These are phyloP conservation scores for Clavulina sp. DNA, from an alignment of 768 basidiomycete genomes.

Conservation along the genomic window DNA sequence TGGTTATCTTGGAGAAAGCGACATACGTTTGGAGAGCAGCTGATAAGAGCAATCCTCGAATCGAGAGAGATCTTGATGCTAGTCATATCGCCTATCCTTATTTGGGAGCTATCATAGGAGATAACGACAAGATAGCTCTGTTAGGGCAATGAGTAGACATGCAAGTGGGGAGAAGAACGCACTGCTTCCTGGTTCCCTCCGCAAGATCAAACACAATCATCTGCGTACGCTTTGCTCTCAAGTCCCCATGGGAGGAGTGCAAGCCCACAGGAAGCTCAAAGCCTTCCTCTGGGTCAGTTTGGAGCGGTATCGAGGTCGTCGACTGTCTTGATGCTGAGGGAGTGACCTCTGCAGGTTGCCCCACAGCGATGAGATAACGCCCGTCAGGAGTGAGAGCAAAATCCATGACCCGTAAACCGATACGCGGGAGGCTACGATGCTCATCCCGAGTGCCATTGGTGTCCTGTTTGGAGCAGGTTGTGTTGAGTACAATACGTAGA, in stretches of 20 bases:
- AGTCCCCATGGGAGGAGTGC: neutral
- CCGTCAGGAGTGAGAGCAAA: constrained; percentile 77
- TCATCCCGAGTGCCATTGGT: constrained; percentile 60
- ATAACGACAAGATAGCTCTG: constrained; percentile 1
- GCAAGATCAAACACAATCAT: constrained; percentile 63
- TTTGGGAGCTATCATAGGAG: neutral
- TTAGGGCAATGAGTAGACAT: constrained; percentile 4
- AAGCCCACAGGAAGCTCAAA: neutral
- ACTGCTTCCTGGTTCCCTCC: constrained; percentile 53
- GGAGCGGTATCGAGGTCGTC: constrained; percentile 9
- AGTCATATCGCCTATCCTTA: constrained; percentile 47
- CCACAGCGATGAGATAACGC: constrained; percentile 68
- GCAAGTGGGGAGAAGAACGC: constrained; percentile 19
- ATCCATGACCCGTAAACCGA: constrained; percentile 54
- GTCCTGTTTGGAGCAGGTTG: constrained; percentile 32
- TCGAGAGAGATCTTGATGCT: constrained; percentile 76
- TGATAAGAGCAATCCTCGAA: constrained; percentile 74
- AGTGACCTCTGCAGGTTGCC: constrained; percentile 17
- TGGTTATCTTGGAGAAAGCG: neutral
- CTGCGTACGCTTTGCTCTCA: constrained; percentile 15
- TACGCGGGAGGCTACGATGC: constrained; percentile 27
- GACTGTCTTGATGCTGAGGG: constrained; percentile 5
- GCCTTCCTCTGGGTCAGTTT: no score
- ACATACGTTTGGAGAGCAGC: constrained; percentile 71
- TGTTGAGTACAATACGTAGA: no score